These are phyloP conservation scores for Zymoseptoria passerinii DNA, from an alignment of 2,329 filamentous ascomycete genomes.

Conservation along the genomic window DNA sequence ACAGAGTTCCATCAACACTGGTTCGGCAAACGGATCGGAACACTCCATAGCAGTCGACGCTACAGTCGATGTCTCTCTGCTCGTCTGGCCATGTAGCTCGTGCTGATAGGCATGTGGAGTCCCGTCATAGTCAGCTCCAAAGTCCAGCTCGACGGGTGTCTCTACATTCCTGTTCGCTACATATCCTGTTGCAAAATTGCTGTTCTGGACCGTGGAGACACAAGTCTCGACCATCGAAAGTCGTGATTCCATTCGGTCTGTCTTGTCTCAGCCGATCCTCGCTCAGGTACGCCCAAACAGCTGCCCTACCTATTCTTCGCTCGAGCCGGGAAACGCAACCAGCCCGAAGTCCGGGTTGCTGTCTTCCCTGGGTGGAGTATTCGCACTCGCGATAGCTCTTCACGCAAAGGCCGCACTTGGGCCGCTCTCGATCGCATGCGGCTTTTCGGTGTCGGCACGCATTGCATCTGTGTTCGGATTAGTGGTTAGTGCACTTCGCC, in stretches of 20 bases:
- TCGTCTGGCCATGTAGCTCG: neutral
- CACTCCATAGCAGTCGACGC: neutral
- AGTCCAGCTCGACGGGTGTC: neutral
- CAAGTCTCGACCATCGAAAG: constrained; percentile 3
- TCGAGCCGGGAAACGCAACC: constrained; percentile 35
- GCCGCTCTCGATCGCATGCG: constrained; percentile 21
- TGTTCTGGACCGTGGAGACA: neutral
- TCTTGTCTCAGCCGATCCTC: constrained; percentile 10
- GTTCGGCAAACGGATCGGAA: constrained; percentile 3
- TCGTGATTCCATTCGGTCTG: constrained; percentile 17
- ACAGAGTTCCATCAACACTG: constrained; percentile 17
- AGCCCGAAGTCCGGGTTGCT: constrained; percentile 35
- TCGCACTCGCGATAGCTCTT: constrained; percentile 20
- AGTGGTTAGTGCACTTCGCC: neutral
- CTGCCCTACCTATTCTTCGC: constrained; percentile 26
- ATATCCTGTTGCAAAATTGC: neutral
- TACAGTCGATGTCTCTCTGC: neutral
- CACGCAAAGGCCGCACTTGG: constrained; percentile 20
- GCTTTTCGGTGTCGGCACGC: constrained; percentile 24
- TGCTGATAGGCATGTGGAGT: neutral
- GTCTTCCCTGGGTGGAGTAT: constrained; percentile 14
- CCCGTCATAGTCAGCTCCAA: neutral
- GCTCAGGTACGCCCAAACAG: neutral
- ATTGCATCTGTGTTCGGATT: constrained; percentile 16
- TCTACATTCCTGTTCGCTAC: neutral